These are phyloP conservation scores for Plantago elongata DNA, from an alignment of 257 asterid genomes.

Conservation along the genomic window DNA sequence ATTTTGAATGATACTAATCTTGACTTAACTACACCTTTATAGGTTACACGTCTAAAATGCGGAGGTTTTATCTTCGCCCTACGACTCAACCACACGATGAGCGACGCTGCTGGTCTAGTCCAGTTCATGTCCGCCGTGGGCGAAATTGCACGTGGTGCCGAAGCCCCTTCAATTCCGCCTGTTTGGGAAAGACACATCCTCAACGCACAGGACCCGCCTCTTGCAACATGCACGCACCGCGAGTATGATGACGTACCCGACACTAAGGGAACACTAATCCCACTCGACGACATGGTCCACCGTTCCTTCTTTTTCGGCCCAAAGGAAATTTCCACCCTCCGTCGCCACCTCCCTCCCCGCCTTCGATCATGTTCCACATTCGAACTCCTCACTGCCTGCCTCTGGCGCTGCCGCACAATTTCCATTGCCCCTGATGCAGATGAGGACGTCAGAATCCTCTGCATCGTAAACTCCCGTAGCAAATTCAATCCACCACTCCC, in stretches of 20 bases:
- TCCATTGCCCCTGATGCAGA: slow-evolving; percentile 27
- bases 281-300: slow-evolving; percentile 1
- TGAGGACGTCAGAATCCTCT: slow-evolving; percentile 28
- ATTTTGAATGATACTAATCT: too few species aligned
- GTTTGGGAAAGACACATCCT: slow-evolving; percentile 27
- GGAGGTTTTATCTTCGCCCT: slow-evolving; percentile 27
- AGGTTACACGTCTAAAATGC: slow-evolving; percentile 26
- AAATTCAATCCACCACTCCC: slow-evolving; percentile 25
- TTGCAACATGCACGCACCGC: slow-evolving; percentile 18
- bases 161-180: slow-evolving; percentile 20
- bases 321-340: slow-evolving; percentile 14
- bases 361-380: slow-evolving; percentile 14
- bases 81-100: slow-evolving; percentile 21
- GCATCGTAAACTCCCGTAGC: slow-evolving; percentile 25
- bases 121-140: slow-evolving; percentile 17
- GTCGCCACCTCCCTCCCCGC: neutral
- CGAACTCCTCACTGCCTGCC: slow-evolving; percentile 31
- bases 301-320: slow-evolving; percentile 18
- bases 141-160: slow-evolving; percentile 17
- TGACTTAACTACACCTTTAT: neutral
- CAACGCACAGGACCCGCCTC: slow-evolving; percentile 16
- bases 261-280: neutral
- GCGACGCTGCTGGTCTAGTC: slow-evolving; percentile 20
- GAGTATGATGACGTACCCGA: slow-evolving; percentile 15
- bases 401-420: slow-evolving; percentile 31